phyloP scores from a whole-genome alignment of 352 stramenopile genomes.

The Plasmopara viticola region DNA sequence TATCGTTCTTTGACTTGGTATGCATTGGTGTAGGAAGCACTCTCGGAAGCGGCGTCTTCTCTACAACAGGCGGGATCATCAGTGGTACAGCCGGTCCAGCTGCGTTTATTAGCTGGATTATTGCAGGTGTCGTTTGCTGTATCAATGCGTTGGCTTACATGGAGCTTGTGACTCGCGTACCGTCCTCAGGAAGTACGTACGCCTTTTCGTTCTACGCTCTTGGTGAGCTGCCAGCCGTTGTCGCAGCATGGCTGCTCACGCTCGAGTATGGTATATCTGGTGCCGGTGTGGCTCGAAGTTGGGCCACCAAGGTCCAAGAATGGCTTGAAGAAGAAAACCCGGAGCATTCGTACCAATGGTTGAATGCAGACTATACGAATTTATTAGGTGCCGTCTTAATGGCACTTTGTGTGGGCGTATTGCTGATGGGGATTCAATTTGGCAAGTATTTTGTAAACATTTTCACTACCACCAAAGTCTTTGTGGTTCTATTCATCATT shows the following conservation, averaged over 20 bases:
- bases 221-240: slow-evolving; percentile 88
- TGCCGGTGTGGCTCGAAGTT: slow-evolving; percentile 87
- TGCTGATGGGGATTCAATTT: slow-evolving; percentile 82
- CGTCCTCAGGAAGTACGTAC: slow-evolving; percentile 88
- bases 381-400: slow-evolving; percentile 64
- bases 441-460: slow-evolving; percentile 88
- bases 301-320: slow-evolving; percentile 85
- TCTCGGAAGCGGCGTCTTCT: slow-evolving; percentile 89
- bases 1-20: slow-evolving; percentile 87
- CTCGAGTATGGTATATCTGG: slow-evolving; percentile 90
- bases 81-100: slow-evolving; percentile 65
- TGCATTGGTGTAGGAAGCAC: slow-evolving; percentile 90
- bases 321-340: slow-evolving; percentile 52
- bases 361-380: slow-evolving; percentile 61
- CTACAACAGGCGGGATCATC: slow-evolving; percentile 75
- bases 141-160: slow-evolving; percentile 87
- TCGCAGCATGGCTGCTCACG: slow-evolving; percentile 84
- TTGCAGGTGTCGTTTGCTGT: slow-evolving; percentile 75
- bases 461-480: slow-evolving; percentile 75
- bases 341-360: slow-evolving; percentile 33
- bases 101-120: slow-evolving; percentile 73
- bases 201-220: slow-evolving; percentile 90
- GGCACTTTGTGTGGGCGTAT: slow-evolving; percentile 53
- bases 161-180: slow-evolving; percentile 82
- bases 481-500: slow-evolving; percentile 90